These are phyloP conservation scores for Ilyonectria robusta DNA, from an alignment of 2,329 filamentous ascomycete genomes.

Conservation along the genomic window DNA sequence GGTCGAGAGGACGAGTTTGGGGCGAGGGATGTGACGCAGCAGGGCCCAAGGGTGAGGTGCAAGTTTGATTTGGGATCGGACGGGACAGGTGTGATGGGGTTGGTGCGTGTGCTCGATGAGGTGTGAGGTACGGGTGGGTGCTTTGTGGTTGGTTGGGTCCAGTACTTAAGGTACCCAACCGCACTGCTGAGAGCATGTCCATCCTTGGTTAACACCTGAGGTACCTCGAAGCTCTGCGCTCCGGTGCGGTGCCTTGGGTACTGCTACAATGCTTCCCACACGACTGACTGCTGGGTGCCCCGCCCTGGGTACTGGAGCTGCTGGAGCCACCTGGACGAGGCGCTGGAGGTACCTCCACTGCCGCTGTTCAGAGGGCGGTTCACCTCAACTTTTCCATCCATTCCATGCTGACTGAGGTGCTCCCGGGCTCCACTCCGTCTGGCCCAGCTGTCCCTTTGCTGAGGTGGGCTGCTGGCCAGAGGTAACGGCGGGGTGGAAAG, in stretches of 20 bases:
- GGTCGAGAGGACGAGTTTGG: slow-evolving; percentile 32
- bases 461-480: slow-evolving; percentile 24
- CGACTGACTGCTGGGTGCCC: neutral
- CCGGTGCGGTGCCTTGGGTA: neutral
- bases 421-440: slow-evolving; percentile 3
- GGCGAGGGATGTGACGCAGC: slow-evolving; percentile 43
- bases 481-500: slow-evolving; percentile 21
- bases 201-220: slow-evolving; percentile 14
- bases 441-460: neutral
- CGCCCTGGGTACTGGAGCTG: slow-evolving; percentile 7
- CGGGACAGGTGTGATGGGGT: slow-evolving; percentile 43
- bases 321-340: neutral
- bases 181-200: slow-evolving; percentile 18
- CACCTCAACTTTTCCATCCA: neutral
- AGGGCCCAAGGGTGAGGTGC: slow-evolving; percentile 40
- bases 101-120: slow-evolving; percentile 33
- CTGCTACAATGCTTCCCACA: neutral
- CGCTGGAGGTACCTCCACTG: neutral
- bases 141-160: slow-evolving; percentile 28
- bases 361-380: neutral
- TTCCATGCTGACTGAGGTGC: neutral
- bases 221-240: slow-evolving; percentile 10
- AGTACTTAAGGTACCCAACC: slow-evolving; percentile 6
- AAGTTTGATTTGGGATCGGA: slow-evolving; percentile 42
- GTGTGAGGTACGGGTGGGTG: slow-evolving; percentile 32